Evolutionary conservation across 73 alveolate species (phyloP).

Genomic region (Loxodes magnus): DNA sequence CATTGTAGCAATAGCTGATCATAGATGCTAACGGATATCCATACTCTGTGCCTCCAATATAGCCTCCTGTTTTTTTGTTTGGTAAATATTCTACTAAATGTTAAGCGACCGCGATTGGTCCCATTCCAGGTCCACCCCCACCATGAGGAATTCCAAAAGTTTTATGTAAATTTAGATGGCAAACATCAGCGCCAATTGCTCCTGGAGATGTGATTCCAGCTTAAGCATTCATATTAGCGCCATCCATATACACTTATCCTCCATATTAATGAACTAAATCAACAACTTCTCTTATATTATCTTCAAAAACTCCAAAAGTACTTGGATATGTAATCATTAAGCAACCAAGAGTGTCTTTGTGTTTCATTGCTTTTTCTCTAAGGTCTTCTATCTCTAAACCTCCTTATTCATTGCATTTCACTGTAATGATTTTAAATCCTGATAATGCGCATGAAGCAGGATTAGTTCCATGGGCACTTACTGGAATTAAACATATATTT

Average conservation of each 20-base stretch:
- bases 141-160: constrained; percentile 95
- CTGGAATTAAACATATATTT: constrained; percentile 82
- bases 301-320: constrained; percentile 89
- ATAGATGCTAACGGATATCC: constrained; percentile 62
- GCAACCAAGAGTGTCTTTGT: constrained; percentile 58
- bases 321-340: constrained; percentile 91
- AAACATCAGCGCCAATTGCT: constrained; percentile 79
- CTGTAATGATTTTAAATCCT: constrained; percentile 60
- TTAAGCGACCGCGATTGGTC: constrained; percentile 78
- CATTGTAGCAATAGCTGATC: too few species aligned
- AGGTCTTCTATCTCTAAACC: constrained; percentile 29
- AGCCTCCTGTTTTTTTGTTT: constrained; percentile 29
- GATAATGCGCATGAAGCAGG: constrained; percentile 86
- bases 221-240: constrained; percentile 90
- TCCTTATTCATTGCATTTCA: constrained; percentile 36
- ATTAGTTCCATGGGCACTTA: constrained; percentile 92
- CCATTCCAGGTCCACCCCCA: constrained; percentile 98
- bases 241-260: constrained; percentile 91
- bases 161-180: constrained; percentile 82
- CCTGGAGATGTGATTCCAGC: constrained; percentile 89
- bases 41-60: constrained; percentile 32
- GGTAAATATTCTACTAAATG: constrained; percentile 66
- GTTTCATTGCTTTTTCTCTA: constrained; percentile 40
- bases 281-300: constrained; percentile 40
- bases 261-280: constrained; percentile 59